Percentiles rank a stretch among this genome's conserved stretches.
Evolutionary conservation across 2,329 filamentous ascomycete genomes (phyloP).

Genomic region (Fusarium nanum): DNA sequence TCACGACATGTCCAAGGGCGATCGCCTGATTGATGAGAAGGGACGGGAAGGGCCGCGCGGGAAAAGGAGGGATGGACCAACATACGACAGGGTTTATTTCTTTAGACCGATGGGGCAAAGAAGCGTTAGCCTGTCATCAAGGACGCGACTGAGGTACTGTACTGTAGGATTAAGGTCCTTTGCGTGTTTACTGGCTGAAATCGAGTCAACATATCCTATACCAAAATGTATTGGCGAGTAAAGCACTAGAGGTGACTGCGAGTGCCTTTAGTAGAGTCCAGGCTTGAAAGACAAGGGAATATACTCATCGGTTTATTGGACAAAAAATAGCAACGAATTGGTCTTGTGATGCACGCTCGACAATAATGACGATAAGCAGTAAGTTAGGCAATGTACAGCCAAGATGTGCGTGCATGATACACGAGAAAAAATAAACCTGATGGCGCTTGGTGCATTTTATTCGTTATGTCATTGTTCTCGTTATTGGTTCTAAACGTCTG

Average conservation of each 20-base stretch:
- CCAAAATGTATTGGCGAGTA: no score
- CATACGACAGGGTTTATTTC: conserved; percentile 21
- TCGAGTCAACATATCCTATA: background rate
- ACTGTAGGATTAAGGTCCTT: background rate
- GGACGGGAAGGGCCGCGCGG: conserved; percentile 41
- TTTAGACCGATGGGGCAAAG: conserved; percentile 8
- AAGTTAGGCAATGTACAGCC: background rate
- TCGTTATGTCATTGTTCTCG: conserved; percentile 27
- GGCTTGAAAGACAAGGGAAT: background rate
- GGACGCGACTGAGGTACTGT: background rate
- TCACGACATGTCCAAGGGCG: conserved; percentile 7
- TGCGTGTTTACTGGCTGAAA: background rate
- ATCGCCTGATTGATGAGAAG: conserved; percentile 21
- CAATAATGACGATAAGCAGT: background rate
- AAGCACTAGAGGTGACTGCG: no score
- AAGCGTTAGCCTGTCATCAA: conserved; percentile 1
- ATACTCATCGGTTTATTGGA: background rate
- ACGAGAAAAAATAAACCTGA: background rate
- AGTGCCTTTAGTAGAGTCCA: background rate
- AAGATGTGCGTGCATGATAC: background rate
- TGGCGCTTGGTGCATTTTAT: background rate
- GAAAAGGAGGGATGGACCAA: conserved; percentile 32
- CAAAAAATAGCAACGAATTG: background rate
- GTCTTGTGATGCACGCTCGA: background rate
- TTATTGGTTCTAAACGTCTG: conserved; percentile 2